phyloP scores from a whole-genome alignment of 1,284 basidiomycete genomes.

The Bjerkandera adusta region DNA sequence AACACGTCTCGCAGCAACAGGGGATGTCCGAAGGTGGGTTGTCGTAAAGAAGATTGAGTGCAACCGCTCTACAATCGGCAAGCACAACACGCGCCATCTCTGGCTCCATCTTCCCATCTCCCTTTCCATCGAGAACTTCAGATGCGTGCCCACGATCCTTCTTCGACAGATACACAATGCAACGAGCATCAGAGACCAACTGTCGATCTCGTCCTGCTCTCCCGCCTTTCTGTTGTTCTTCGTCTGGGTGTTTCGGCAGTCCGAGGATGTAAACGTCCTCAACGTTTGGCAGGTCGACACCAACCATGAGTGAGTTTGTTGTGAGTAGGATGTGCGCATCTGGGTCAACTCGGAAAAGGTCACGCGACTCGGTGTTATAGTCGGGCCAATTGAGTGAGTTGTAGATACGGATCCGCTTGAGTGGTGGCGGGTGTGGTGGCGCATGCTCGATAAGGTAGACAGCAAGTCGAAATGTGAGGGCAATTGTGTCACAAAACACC shows the following conservation, averaged over 20 bases:
- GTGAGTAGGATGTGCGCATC: slow-evolving; percentile 15
- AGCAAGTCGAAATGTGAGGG: slow-evolving; percentile 13
- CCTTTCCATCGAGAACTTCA: background rate
- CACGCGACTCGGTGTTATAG: slow-evolving; percentile 15
- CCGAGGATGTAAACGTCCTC: slow-evolving; percentile 8
- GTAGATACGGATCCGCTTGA: slow-evolving; percentile 17
- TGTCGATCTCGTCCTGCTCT: slow-evolving; percentile 7
- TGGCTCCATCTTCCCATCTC: slow-evolving; percentile 4
- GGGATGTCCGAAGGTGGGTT: slow-evolving; percentile 10
- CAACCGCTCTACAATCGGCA: slow-evolving; percentile 8
- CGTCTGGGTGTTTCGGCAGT: slow-evolving; percentile 3
- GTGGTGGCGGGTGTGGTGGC: background rate
- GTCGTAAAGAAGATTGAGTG: slow-evolving; percentile 12
- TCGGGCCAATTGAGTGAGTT: slow-evolving; percentile 15
- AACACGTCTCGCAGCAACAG: slow-evolving; percentile 3
- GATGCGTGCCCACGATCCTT: background rate
- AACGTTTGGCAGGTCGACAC: slow-evolving; percentile 18
- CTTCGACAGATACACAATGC: slow-evolving; percentile 4
- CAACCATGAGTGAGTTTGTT: slow-evolving; percentile 18
- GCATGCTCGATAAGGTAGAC: slow-evolving; percentile 13
- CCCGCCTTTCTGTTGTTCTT: slow-evolving; percentile 8
- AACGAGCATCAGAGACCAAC: slow-evolving; percentile 7
- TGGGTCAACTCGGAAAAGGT: slow-evolving; percentile 11
- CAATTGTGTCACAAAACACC: slow-evolving; percentile 17
- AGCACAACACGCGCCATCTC: slow-evolving; percentile 10